Base-by-base conservation (phyloP, 2,329 filamentous ascomycete species). In the Anthostomella pinea region DNA sequence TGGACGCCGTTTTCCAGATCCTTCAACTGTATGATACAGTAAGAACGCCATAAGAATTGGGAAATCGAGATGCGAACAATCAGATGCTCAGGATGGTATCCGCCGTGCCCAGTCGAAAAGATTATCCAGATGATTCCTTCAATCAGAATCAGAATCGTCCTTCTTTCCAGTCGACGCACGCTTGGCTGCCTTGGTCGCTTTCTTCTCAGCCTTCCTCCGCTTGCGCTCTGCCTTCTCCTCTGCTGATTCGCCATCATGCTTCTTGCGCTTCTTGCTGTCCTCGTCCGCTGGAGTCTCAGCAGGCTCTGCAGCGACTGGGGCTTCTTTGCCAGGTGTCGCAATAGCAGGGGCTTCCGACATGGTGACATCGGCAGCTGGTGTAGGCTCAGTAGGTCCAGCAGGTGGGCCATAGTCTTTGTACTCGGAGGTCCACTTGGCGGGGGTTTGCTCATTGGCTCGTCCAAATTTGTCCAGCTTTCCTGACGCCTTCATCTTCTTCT, bases 401-500 rank as follows among this genome's bases (percentile, higher is more conserved):
- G 75, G 70, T 25, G 77, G 75, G 57, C 77, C 82, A 71, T 82
- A 95, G 71, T 97, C 93, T 68, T 89, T 91, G 77, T 98, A 98
- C 51, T 87, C 85, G 23, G 78, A 69, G 53, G 86, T 89, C 93
- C 93, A 98, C 69, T 93, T 87, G 55, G 89, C 81, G 17, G 93
- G 93, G 5, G 93, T 98, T 48, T 83, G 81, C 64, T 96, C 91
- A 66, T 97, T 98, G 55, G 86, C 68, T 41, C 90, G 84, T 52
- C 93, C 93, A 56, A 81, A 97, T 83, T 98, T 98, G 75, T 98
- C 93, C 43, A 98, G 84, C 72, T 96, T 95, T 66, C 93, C 93
- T 53, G 88, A 86, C 35, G 90, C 87, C 81, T 97, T 97, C 75
- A 98, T 82, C 81, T 97, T 96, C 85, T 98, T 98, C 83, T 98